These are phyloP conservation scores for Umbelopsis isabellina DNA, from an alignment of 192 early-diverging fungal genomes.

Conservation along the genomic window DNA sequence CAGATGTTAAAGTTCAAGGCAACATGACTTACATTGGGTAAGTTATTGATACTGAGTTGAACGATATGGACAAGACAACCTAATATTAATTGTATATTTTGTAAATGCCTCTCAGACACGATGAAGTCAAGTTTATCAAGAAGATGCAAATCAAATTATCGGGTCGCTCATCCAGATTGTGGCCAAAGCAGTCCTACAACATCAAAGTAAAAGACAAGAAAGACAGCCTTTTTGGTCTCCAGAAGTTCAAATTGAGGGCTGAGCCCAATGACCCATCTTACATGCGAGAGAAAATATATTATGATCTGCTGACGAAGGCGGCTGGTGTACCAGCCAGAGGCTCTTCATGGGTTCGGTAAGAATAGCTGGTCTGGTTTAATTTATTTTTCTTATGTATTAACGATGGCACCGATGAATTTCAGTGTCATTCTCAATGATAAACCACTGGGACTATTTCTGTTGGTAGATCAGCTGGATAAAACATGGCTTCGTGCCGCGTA, in stretches of 20 bases:
- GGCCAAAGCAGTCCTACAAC: slow-evolving; percentile 36
- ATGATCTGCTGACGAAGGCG: slow-evolving; percentile 19
- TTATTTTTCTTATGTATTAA: not conserved
- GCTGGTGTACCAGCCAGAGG: slow-evolving; percentile 20
- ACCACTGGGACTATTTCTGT: slow-evolving; percentile 20
- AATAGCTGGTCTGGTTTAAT: not conserved
- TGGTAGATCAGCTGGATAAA: slow-evolving; percentile 17
- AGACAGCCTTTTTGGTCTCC: slow-evolving; percentile 20
- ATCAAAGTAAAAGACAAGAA: slow-evolving; percentile 28
- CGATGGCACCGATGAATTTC: not conserved
- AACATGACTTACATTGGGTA: slow-evolving; percentile 37
- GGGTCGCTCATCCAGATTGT: slow-evolving; percentile 28
- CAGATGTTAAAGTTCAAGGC: slow-evolving; percentile 8
- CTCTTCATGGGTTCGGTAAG: slow-evolving; percentile 35
- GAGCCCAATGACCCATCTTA: slow-evolving; percentile 31
- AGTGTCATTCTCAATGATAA: slow-evolving; percentile 30
- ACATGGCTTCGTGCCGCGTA: slow-evolving; percentile 11
- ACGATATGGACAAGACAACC: not conserved
- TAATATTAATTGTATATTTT: not conserved
- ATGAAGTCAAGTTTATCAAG: not conserved
- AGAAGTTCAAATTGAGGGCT: slow-evolving; percentile 34
- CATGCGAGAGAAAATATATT: slow-evolving; percentile 32
- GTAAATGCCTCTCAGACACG: slow-evolving; percentile 16
- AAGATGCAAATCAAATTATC: slow-evolving; percentile 19
- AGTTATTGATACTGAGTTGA: not conserved